Evolutionary conservation across 148 eudicot species (phyloP), one percentile per base, ranked within the genome.

Genomic region (Silene latifolia): DNA sequence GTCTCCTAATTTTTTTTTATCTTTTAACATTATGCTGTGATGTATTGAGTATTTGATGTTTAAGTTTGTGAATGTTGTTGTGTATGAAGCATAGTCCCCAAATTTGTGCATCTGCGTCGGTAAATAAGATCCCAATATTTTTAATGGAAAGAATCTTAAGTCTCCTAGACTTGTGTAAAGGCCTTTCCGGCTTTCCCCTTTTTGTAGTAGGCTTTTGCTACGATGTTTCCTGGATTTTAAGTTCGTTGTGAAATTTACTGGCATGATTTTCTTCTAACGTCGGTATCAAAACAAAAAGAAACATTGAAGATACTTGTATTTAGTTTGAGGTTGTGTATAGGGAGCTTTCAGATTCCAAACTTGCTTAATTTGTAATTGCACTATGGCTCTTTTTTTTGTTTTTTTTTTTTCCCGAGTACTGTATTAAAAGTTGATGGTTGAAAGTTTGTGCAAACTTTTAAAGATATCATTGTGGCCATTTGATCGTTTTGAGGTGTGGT

Each of bases 341-440:
- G 15, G 53, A 35, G 70, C 24, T 67, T 39, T 19, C 1, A 23
- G 17, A 67, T 67, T 19, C 46, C 54, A 44, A 42, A 39, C 24
- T 42, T 67, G 53, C 20, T 19, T 44, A n/a, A 67, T 67, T n/a
- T 67, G 54, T n/a, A 44, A 39, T 24, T 67, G 71, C 54, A 66
- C 21, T 32, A 10, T 15, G 69, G 67, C 15, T 63, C 9, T 19
- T 15, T 23, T 18, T 39, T 13, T n/a, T 13, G 7, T 13, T 19
- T 67, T 67, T 67, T 23, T 42, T 18, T 48, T 9, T 35, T 21
- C 48, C 69, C 11, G 0, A 8, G 12, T 18, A n/a, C 7, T 67
- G 53, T 12, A 11, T 48, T 48, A 48, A 32, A 32, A 19, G 63
- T 60, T 60, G 27, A 60, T 20, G 13, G 24, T 60, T 19, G 12